Percentiles rank a stretch among this genome's conserved stretches.
Evolutionary conservation across 495 filamentous ascomycete species (phyloP).

Genomic region (Mycothermus thermophilus): DNA sequence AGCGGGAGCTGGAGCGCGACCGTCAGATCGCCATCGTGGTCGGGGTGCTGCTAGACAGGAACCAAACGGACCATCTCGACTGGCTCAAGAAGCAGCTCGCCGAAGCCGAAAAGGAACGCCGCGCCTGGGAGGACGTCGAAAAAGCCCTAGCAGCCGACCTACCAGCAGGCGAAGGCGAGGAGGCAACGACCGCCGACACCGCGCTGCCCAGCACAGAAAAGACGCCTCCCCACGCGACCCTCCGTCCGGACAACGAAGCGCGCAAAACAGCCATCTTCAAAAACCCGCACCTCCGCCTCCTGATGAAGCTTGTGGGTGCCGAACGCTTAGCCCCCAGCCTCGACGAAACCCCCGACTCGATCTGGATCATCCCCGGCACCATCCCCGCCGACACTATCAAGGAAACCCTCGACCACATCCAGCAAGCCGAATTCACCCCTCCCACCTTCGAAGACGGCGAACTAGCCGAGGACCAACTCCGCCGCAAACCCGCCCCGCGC

Average conservation of each 20-base stretch:
- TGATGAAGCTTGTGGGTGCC: constrained; percentile 65
- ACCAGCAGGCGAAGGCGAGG: constrained; percentile 17
- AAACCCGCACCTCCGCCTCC: constrained; percentile 76
- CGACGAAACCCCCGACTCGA: constrained; percentile 55
- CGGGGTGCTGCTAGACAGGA: constrained; percentile 60
- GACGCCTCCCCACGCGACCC: constrained; percentile 27
- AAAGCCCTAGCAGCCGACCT: constrained; percentile 33
- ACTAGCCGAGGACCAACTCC: constrained; percentile 61
- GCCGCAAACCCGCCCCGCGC: constrained; percentile 45
- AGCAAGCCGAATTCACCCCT: constrained; percentile 57
- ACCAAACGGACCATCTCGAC: constrained; percentile 55
- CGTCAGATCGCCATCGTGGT: constrained; percentile 69
- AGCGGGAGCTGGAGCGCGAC: constrained; percentile 46
- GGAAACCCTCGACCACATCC: constrained; percentile 46
- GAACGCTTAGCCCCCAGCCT: constrained; percentile 47
- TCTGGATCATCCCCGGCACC: constrained; percentile 64
- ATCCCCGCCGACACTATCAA: constrained; percentile 49
- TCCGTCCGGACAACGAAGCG: constrained; percentile 55
- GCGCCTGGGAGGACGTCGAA: constrained; percentile 63
- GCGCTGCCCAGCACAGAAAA: constrained; percentile 30
- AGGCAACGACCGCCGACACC: constrained; percentile 23
- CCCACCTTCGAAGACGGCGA: constrained; percentile 54
- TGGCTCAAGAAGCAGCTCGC: constrained; percentile 66
- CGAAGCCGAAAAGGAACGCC: constrained; percentile 57
- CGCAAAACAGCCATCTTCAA: constrained; percentile 66